Evolutionary conservation across 345 rosid genomes (phyloP).

Genomic region (Pelargonium nanum): DNA sequence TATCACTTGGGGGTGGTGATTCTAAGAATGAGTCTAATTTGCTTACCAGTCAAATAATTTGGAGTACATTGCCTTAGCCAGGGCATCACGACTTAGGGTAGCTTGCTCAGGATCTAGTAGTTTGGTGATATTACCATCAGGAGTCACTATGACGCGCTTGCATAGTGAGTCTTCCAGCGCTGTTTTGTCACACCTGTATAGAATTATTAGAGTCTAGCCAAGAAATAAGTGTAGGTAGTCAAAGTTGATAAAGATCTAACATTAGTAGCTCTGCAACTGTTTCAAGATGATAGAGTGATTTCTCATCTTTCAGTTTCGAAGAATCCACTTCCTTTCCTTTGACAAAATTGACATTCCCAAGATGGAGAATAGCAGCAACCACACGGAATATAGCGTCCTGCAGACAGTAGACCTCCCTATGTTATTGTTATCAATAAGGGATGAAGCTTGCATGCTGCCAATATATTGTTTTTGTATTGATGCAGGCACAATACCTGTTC

Average conservation of each 20-base stretch:
- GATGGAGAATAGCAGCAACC: conserved; percentile 79
- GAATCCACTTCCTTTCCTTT: conserved; percentile 88
- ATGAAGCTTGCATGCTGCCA: conserved; percentile 22
- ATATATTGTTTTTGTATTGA: no score
- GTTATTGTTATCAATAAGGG: neutral
- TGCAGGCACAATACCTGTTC: conserved; percentile 45
- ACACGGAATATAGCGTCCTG: conserved; percentile 96
- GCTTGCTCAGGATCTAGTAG: conserved; percentile 91
- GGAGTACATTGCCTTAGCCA: conserved; percentile 85
- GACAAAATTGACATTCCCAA: conserved; percentile 66
- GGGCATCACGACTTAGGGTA: conserved; percentile 61
- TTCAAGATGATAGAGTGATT: conserved; percentile 64
- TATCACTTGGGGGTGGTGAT: neutral
- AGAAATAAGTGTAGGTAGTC: neutral
- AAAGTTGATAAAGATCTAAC: conserved; percentile 26
- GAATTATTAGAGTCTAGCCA: neutral
- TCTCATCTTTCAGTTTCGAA: conserved; percentile 74
- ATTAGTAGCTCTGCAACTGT: conserved; percentile 78
- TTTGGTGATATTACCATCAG: conserved; percentile 78
- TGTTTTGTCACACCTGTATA: conserved; percentile 58
- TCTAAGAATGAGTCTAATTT: neutral
- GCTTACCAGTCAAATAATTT: conserved; percentile 80
- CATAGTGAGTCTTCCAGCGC: conserved; percentile 89
- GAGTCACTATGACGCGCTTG: conserved; percentile 93
- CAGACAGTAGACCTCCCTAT: conserved; percentile 4